phyloP scores from a whole-genome alignment of 2,329 filamentous ascomycete genomes.

The Aspergillus unguis region DNA sequence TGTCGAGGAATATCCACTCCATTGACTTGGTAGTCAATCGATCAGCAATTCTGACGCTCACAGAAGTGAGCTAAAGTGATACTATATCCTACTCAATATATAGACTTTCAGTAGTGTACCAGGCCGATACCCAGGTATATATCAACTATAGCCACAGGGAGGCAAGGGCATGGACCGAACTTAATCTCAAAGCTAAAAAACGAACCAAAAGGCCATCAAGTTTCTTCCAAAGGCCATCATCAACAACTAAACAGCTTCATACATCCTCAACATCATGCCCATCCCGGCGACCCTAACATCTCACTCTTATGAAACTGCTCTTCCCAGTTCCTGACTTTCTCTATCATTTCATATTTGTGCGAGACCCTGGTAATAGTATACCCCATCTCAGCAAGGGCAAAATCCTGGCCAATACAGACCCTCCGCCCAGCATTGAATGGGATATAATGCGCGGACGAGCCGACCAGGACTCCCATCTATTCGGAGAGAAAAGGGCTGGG shows the following conservation, averaged over 20 bases:
- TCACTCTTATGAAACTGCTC: conserved; percentile 5
- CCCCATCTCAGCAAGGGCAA: conserved; percentile 11
- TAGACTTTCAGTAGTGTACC: too few relatives aligned
- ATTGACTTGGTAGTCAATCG: too few relatives aligned
- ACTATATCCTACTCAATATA: too few relatives aligned
- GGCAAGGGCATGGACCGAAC: too few relatives aligned
- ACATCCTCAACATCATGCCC: conserved; percentile 2
- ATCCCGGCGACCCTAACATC: conserved; percentile 3
- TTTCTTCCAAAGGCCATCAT: neutral
- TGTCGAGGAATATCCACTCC: too few relatives aligned
- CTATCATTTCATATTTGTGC: conserved; percentile 5
- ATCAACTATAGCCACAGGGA: too few relatives aligned
- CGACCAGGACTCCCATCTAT: conserved; percentile 4
- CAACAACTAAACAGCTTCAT: neutral
- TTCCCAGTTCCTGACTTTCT: conserved; percentile 5
- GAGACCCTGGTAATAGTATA: conserved; percentile 8
- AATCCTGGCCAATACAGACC: conserved; percentile 11
- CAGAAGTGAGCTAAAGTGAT: too few relatives aligned
- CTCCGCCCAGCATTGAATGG: conserved; percentile 9
- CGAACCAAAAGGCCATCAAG: too few relatives aligned
- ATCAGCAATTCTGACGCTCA: too few relatives aligned
- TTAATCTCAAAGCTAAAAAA: too few relatives aligned
- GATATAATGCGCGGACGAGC: conserved; percentile 2
- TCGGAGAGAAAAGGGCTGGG: conserved; percentile 3
- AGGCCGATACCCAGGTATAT: too few relatives aligned